A percentile compares a stretch with the other conserved stretches of the same genome.
Evolutionary conservation across 176 grass and related monocot genomes (phyloP).

Genomic region (Luzula sylvatica): DNA sequence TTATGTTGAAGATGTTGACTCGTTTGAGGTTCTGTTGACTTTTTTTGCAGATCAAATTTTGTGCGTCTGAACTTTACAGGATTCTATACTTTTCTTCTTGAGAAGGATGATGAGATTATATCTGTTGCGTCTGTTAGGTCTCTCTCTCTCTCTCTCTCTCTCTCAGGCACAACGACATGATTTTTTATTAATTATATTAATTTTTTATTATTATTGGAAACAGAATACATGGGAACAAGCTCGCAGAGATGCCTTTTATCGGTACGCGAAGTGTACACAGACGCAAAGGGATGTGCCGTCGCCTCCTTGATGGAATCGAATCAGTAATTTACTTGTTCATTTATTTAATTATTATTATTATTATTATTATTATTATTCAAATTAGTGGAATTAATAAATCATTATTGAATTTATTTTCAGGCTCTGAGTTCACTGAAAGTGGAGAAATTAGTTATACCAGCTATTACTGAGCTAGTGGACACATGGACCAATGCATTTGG

Average conservation of each 20-base stretch:
- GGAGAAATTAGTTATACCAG: slow-evolving; percentile 90
- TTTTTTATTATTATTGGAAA: slow-evolving; percentile 28
- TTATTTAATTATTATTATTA: slow-evolving; percentile 7
- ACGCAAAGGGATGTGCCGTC: slow-evolving; percentile 80
- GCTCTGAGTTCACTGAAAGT: slow-evolving; percentile 76
- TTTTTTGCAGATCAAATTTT: slow-evolving; percentile 78
- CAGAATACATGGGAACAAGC: slow-evolving; percentile 82
- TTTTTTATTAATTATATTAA: slow-evolving; percentile 2
- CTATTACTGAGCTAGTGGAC: slow-evolving; percentile 73
- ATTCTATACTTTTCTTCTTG: slow-evolving; percentile 83
- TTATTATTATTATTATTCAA: no score
- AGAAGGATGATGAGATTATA: slow-evolving; percentile 91
- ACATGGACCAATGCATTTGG: slow-evolving; percentile 87
- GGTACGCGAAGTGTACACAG: slow-evolving; percentile 74
- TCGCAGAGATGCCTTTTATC: slow-evolving; percentile 97
- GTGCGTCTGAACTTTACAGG: slow-evolving; percentile 64
- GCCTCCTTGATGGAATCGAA: slow-evolving; percentile 80
- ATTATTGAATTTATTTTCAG: slow-evolving; percentile 34
- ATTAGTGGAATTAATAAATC: no score
- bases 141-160: background rate
- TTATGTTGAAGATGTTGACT: background rate
- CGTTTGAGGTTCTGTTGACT: no score
- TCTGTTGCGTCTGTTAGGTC: slow-evolving; percentile 85
- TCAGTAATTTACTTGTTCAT: slow-evolving; percentile 34
- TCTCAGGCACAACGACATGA: no score